A percentile compares a stretch with the other conserved stretches of the same genome.
phyloP scores from a whole-genome alignment of 257 asterid genomes.

The Gentiana dahurica region DNA sequence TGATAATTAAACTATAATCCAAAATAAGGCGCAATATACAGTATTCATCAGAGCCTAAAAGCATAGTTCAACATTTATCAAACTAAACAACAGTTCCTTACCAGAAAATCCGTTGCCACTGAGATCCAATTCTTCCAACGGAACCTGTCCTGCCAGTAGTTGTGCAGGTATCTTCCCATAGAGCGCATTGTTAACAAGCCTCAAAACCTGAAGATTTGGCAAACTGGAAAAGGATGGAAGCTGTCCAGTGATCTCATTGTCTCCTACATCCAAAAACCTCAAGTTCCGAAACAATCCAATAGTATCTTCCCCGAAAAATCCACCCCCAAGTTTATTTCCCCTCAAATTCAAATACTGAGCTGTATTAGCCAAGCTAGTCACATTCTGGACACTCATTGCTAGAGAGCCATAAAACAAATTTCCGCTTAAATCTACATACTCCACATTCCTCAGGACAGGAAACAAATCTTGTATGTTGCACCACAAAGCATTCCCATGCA shows the following conservation, averaged over 20 bases:
- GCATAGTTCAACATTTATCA: no score
- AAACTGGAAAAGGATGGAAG: conserved; percentile 45
- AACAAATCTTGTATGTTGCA: conserved; percentile 48
- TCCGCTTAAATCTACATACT: conserved; percentile 64
- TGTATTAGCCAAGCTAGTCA: conserved; percentile 61
- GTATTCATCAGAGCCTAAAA: no score
- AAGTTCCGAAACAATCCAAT: conserved; percentile 53
- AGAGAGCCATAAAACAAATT: conserved; percentile 52
- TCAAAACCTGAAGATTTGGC: conserved; percentile 49
- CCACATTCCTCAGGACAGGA: conserved; percentile 53
- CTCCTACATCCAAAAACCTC: conserved; percentile 57
- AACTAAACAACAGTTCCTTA: conserved; percentile 16
- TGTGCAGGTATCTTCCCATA: conserved; percentile 50
- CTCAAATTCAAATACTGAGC: conserved; percentile 55
- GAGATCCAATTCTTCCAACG: conserved; percentile 73
- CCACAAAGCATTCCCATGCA: conserved; percentile 46
- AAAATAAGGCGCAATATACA: background rate
- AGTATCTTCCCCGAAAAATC: conserved; percentile 37
- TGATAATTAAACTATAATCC: no score
- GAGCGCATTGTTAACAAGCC: conserved; percentile 55
- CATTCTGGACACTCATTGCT: conserved; percentile 37
- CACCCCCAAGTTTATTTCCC: conserved; percentile 52
- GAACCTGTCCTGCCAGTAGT: conserved; percentile 50
- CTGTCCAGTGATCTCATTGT: conserved; percentile 47
- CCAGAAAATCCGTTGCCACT: conserved; percentile 71